Conservation (phyloP, 2,329 filamentous ascomycete species). For the Aphanocladium album region DNA sequence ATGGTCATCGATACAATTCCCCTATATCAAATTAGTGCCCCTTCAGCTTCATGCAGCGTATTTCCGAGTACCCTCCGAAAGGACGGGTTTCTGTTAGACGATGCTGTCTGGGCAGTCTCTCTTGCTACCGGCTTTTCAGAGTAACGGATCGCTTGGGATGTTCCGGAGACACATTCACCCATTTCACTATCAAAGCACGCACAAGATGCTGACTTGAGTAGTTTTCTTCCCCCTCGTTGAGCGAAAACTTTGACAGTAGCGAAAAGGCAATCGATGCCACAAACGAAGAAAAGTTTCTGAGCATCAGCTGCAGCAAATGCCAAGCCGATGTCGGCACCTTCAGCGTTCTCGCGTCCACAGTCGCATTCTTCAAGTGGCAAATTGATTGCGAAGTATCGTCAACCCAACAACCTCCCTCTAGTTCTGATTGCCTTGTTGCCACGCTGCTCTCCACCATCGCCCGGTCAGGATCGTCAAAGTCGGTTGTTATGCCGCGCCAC, state of each 20-base stretch:
- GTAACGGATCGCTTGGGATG: slow-evolving; percentile 43
- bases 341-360: slow-evolving; percentile 38
- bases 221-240: slow-evolving; percentile 25
- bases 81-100: slow-evolving; percentile 33
- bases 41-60: slow-evolving; percentile 20
- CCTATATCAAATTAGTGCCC: slow-evolving; percentile 46
- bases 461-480: slow-evolving; percentile 54
- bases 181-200: slow-evolving; percentile 10
- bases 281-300: slow-evolving; percentile 27
- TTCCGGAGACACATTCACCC: slow-evolving; percentile 44
- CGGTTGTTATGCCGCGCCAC: slow-evolving; percentile 40
- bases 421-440: slow-evolving; percentile 48
- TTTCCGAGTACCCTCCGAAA: slow-evolving; percentile 32
- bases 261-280: slow-evolving; percentile 24
- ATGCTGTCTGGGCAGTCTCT: slow-evolving; percentile 27
- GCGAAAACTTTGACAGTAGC: slow-evolving; percentile 25
- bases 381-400: slow-evolving; percentile 35
- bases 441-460: slow-evolving; percentile 49
- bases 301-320: slow-evolving; percentile 44
- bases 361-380: slow-evolving; percentile 55
- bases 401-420: slow-evolving; percentile 29
- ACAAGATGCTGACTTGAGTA: slow-evolving; percentile 30
- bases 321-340: slow-evolving; percentile 42
- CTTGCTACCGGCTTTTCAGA: slow-evolving; percentile 46
- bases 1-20: slow-evolving; percentile 65